phyloP scores from a whole-genome alignment of 2,329 filamentous ascomycete genomes.

The Venturia oleaginea region DNA sequence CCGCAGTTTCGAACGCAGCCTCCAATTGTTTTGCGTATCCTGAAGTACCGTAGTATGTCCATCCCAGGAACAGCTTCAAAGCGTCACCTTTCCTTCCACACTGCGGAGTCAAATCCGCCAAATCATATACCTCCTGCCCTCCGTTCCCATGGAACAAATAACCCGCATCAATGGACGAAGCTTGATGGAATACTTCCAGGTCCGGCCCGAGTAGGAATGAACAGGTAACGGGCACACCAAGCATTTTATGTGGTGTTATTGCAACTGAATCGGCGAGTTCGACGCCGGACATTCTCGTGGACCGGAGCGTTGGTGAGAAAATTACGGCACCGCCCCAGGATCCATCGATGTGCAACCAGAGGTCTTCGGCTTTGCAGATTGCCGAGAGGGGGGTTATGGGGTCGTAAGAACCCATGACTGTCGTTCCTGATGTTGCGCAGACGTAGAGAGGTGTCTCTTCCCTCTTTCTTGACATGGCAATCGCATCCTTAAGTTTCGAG shows the following conservation, averaged over 20 bases:
- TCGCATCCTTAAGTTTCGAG: slow-evolving; percentile 51
- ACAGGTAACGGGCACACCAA: slow-evolving; percentile 83
- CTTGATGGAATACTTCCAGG: slow-evolving; percentile 64
- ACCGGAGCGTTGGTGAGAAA: slow-evolving; percentile 57
- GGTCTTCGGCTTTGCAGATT: slow-evolving; percentile 59
- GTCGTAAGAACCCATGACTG: slow-evolving; percentile 83
- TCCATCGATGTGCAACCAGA: slow-evolving; percentile 92
- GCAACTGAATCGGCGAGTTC: slow-evolving; percentile 73
- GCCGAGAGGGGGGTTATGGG: slow-evolving; percentile 61
- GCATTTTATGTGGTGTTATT: slow-evolving; percentile 96
- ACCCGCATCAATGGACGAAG: slow-evolving; percentile 78
- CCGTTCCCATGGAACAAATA: slow-evolving; percentile 48
- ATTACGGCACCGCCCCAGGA: slow-evolving; percentile 82
- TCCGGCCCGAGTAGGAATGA: slow-evolving; percentile 78
- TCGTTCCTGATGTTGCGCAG: slow-evolving; percentile 91
- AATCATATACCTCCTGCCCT: slow-evolving; percentile 57
- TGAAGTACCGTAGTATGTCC: slow-evolving; percentile 75
- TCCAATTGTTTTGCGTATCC: slow-evolving; percentile 61
- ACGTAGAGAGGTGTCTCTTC: slow-evolving; percentile 86
- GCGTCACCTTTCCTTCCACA: slow-evolving; percentile 81
- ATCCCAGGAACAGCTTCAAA: slow-evolving; percentile 78
- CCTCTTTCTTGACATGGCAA: slow-evolving; percentile 51
- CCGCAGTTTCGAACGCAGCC: slow-evolving; percentile 61
- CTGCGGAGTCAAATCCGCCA: slow-evolving; percentile 87
- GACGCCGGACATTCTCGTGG: slow-evolving; percentile 56